Conservation (phyloP, 495 filamentous ascomycete genomes). For the Trichoderma virens region DNA sequence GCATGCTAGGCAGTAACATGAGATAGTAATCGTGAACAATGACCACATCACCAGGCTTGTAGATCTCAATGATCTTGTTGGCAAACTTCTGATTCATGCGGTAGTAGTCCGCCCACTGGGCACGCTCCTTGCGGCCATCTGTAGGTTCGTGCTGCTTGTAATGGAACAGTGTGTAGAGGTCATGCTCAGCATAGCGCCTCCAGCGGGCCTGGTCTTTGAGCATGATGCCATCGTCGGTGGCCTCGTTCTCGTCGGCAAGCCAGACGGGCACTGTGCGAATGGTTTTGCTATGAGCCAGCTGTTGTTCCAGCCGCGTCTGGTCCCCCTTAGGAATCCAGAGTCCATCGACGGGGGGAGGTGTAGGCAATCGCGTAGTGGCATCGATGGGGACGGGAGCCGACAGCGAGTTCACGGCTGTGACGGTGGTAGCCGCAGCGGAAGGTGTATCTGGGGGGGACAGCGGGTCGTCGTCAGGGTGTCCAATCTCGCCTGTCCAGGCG, state of each 20-base stretch:
- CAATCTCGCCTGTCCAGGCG: constrained; percentile 89
- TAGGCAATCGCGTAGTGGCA: constrained; percentile 42
- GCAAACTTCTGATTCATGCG: constrained; percentile 83
- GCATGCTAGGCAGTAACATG: constrained; percentile 73
- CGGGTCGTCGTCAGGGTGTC: constrained; percentile 35
- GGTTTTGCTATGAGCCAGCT: constrained; percentile 56
- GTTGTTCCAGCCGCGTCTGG: constrained; percentile 57
- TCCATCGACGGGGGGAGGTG: constrained; percentile 52
- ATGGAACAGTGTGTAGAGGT: constrained; percentile 83
- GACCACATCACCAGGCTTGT: constrained; percentile 84
- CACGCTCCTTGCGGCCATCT: constrained; percentile 70
- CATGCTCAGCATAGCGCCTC: constrained; percentile 82
- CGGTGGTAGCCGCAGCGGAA: constrained; percentile 31
- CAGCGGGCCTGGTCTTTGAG: constrained; percentile 73
- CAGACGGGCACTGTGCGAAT: constrained; percentile 72
- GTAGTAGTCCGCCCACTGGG: constrained; percentile 83
- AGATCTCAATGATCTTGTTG: constrained; percentile 72
- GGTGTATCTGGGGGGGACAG: constrained; percentile 32
- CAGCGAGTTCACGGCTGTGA: constrained; percentile 46
- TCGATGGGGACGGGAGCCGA: constrained; percentile 68
- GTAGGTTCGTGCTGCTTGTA: constrained; percentile 87
- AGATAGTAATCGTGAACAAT: constrained; percentile 91
- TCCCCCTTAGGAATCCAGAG: constrained; percentile 58
- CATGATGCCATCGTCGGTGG: constrained; percentile 52
- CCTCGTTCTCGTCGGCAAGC: constrained; percentile 64